Evolutionary conservation across 441 rosid species (phyloP).

Genomic region (Gossypium aridum): DNA sequence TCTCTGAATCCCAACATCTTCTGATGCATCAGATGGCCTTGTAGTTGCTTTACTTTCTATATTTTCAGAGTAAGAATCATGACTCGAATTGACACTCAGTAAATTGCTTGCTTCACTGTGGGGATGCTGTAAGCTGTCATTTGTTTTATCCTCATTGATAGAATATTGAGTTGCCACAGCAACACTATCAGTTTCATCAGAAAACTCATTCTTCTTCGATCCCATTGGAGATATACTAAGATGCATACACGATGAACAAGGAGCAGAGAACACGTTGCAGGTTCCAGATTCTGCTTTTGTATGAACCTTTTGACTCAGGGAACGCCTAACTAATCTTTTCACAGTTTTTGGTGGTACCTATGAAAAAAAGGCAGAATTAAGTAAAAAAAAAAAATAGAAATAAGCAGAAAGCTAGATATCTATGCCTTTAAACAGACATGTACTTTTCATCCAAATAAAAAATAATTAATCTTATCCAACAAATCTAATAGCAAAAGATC

Average conservation of each 20-base stretch:
- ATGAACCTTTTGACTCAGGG: constrained; percentile 44
- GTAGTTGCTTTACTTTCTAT: constrained; percentile 48
- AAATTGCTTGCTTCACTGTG: constrained; percentile 66
- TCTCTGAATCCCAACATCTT: constrained; percentile 30
- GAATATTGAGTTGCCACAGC: constrained; percentile 54
- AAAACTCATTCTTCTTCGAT: constrained; percentile 47
- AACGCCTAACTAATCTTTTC: constrained; percentile 38
- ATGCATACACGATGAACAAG: constrained; percentile 91
- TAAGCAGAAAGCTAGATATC: neutral
- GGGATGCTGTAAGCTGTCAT: constrained; percentile 33
- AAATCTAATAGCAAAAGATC: neutral
- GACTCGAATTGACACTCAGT: constrained; percentile 40
- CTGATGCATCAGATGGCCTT: constrained; percentile 37
- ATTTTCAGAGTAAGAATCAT: constrained; percentile 52
- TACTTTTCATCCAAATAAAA: neutral
- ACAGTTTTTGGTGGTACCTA: constrained; percentile 33
- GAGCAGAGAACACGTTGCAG: constrained; percentile 74
- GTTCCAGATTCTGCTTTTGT: constrained; percentile 64
- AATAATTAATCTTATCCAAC: neutral
- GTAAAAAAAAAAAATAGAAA: neutral
- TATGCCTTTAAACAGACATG: neutral
- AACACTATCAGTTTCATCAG: constrained; percentile 57
- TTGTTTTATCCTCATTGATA: constrained; percentile 36
- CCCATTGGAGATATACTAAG: constrained; percentile 43
- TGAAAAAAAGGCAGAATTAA: constrained; percentile 10